A percentile compares a stretch with the other conserved stretches of the same genome.
Evolutionary conservation across 441 rosid genomes (phyloP).

Genomic region (Pelargonium cotyledonis): DNA sequence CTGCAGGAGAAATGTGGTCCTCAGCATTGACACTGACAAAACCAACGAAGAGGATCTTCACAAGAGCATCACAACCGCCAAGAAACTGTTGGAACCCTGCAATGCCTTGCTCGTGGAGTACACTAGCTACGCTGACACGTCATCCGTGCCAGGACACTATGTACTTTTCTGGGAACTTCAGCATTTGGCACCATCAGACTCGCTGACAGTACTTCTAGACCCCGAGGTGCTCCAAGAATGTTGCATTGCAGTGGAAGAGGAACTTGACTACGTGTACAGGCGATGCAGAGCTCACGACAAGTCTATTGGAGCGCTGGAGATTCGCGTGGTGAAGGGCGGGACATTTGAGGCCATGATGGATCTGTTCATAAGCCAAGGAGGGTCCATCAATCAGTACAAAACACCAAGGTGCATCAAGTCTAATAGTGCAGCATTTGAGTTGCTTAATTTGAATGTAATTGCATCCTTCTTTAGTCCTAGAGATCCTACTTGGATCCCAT

Average conservation of each 20-base stretch:
- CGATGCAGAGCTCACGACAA: slow-evolving; percentile 65
- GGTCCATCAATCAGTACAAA: slow-evolving; percentile 83
- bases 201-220: slow-evolving; percentile 24
- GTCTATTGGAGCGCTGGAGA: slow-evolving; percentile 72
- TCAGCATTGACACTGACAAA: slow-evolving; percentile 86
- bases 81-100: slow-evolving; percentile 51
- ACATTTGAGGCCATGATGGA: slow-evolving; percentile 77
- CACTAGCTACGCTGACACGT: slow-evolving; percentile 80
- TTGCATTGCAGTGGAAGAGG: slow-evolving; percentile 68
- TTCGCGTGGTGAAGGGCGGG: slow-evolving; percentile 60
- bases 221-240: slow-evolving; percentile 48
- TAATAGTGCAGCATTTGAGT: slow-evolving; percentile 34
- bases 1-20: slow-evolving; percentile 81
- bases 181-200: slow-evolving; percentile 17
- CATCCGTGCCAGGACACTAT: slow-evolving; percentile 78
- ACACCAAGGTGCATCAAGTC: slow-evolving; percentile 77
- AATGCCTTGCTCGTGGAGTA: slow-evolving; percentile 63
- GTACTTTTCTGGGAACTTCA: slow-evolving; percentile 81
- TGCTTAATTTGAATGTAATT: slow-evolving; percentile 57
- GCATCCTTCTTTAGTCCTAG: slow-evolving; percentile 72
- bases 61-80: slow-evolving; percentile 62
- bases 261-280: slow-evolving; percentile 69
- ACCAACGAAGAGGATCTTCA: slow-evolving; percentile 90
- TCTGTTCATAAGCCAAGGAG: slow-evolving; percentile 65
- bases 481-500: slow-evolving; percentile 72